Percentiles rank a stretch among this genome's conserved stretches.
Evolutionary conservation across 2,329 filamentous ascomycete species (phyloP).

Genomic region (Xylaria sp.): DNA sequence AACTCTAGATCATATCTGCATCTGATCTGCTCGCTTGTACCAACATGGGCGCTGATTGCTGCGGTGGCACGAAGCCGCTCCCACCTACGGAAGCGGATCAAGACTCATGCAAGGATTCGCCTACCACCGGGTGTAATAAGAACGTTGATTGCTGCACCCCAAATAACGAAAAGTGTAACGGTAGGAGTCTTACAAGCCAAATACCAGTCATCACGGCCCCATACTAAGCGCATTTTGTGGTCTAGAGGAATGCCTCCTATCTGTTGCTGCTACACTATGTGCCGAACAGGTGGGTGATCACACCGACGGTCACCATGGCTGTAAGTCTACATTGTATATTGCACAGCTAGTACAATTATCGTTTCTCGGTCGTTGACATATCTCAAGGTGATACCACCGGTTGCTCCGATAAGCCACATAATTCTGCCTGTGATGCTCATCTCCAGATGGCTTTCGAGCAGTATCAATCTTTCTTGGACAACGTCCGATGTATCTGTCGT

Average conservation of each 20-base stretch:
- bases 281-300: conserved; percentile 27
- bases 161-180: conserved; percentile 33
- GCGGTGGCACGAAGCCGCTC: conserved; percentile 23
- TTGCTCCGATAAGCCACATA: not conserved
- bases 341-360: not conserved
- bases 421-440: conserved; percentile 32
- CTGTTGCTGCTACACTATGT: conserved; percentile 33
- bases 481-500: conserved; percentile 33
- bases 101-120: conserved; percentile 6
- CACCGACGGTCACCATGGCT: conserved; percentile 9
- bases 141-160: conserved; percentile 20
- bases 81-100: not conserved
- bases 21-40: not conserved
- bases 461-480: conserved; percentile 35
- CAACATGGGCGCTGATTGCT: conserved; percentile 37
- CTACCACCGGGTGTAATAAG: not conserved
- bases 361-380: conserved; percentile 3
- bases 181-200: conserved; percentile 9
- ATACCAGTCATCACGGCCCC: not conserved
- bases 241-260: conserved; percentile 29
- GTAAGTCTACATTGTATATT: conserved; percentile 7
- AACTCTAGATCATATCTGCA: not conserved
- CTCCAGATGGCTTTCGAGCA: conserved; percentile 31
- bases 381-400: not conserved
- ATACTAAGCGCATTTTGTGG: conserved; percentile 3